Evolutionary conservation across 2,329 filamentous ascomycete species (phyloP).

Genomic region (Xylaria sp.): DNA sequence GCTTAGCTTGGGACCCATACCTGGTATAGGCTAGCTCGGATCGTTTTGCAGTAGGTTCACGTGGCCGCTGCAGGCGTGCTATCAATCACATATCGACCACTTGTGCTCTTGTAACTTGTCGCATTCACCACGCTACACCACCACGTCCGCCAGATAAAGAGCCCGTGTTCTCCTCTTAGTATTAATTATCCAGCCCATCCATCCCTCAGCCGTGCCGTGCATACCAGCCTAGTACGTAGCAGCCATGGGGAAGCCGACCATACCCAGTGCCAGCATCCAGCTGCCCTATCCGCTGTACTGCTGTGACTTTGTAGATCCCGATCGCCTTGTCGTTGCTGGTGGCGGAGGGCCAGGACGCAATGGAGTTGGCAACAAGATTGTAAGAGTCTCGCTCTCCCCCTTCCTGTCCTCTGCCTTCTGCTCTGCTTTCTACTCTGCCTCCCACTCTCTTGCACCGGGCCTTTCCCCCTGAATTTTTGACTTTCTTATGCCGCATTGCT

Average conservation of each 20-base stretch:
- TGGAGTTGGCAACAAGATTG: constrained; percentile 87
- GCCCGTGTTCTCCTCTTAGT: constrained; percentile 6
- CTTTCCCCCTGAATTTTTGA: neutral
- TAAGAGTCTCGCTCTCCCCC: constrained; percentile 47
- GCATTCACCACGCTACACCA: neutral
- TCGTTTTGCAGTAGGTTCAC: too few species aligned
- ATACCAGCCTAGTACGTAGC: constrained; percentile 2
- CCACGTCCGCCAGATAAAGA: neutral
- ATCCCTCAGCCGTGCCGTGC: constrained; percentile 8
- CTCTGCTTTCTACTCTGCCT: neutral
- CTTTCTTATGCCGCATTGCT: too few species aligned
- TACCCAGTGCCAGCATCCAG: constrained; percentile 64
- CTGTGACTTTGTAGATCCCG: constrained; percentile 83
- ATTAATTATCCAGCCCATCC: constrained; percentile 9
- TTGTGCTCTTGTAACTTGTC: neutral
- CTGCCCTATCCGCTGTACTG: constrained; percentile 86
- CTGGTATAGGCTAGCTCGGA: too few species aligned
- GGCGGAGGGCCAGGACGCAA: constrained; percentile 83
- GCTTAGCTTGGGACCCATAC: too few species aligned
- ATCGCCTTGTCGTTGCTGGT: constrained; percentile 80
- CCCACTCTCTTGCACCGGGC: neutral
- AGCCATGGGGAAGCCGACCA: constrained; percentile 38
- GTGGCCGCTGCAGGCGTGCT: neutral
- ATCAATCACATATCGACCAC: neutral
- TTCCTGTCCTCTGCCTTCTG: neutral